phyloP scores from a whole-genome alignment of 1,139 yeast species.

The Hyphopichia burtonii region DNA sequence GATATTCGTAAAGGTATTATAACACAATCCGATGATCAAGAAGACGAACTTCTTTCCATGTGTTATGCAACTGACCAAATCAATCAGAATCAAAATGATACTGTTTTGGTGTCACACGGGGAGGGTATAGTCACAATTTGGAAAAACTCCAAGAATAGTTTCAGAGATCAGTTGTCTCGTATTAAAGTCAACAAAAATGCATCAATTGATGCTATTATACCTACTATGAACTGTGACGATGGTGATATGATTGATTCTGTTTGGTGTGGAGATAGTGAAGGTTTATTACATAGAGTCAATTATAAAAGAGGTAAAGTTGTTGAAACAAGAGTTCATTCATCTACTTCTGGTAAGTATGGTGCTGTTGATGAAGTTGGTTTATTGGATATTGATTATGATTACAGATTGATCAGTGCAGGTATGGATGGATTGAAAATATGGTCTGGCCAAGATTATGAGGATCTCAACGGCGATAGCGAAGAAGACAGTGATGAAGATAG shows the following conservation, averaged over 20 bases:
- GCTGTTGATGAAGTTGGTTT: slow-evolving; percentile 62
- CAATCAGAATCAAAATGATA: slow-evolving; percentile 55
- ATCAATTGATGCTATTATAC: slow-evolving; percentile 73
- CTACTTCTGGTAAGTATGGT: slow-evolving; percentile 39
- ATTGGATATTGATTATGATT: slow-evolving; percentile 77
- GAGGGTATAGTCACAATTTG: slow-evolving; percentile 93
- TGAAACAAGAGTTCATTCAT: slow-evolving; percentile 67
- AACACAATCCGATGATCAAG: slow-evolving; percentile 81
- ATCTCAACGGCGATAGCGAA: slow-evolving; percentile 18
- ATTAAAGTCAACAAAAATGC: slow-evolving; percentile 69
- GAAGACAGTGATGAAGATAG: slow-evolving; percentile 12
- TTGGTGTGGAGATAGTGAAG: slow-evolving; percentile 87
- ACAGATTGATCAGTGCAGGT: slow-evolving; percentile 76
- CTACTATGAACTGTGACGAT: slow-evolving; percentile 71
- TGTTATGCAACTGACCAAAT: slow-evolving; percentile 54
- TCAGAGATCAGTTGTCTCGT: slow-evolving; percentile 80
- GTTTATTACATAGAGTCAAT: slow-evolving; percentile 69
- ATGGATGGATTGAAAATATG: slow-evolving; percentile 80
- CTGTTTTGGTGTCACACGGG: slow-evolving; percentile 76
- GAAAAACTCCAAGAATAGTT: slow-evolving; percentile 67
- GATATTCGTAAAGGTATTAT: slow-evolving; percentile 73
- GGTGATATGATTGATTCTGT: slow-evolving; percentile 51
- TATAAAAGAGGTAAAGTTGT: slow-evolving; percentile 61
- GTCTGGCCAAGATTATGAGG: slow-evolving; percentile 38
- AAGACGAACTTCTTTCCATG: slow-evolving; percentile 82